A percentile compares a stretch with the other conserved stretches of the same genome.
Evolutionary conservation across 2,329 filamentous ascomycete species (phyloP).

Genomic region (Ophiostoma angusticollis): DNA sequence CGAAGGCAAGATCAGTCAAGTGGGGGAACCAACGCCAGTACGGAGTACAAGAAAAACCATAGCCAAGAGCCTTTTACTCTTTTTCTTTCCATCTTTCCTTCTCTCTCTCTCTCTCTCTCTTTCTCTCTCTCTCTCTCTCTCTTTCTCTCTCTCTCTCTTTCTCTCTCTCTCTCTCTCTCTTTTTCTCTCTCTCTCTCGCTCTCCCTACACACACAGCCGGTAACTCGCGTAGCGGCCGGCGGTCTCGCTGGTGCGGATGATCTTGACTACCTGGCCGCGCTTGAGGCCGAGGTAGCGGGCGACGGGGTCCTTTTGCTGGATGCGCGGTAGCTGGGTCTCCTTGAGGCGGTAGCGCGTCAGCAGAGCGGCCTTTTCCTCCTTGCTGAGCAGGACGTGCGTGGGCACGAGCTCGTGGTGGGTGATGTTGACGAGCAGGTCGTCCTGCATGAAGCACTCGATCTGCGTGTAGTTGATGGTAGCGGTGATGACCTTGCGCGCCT

Average conservation of each 20-base stretch:
- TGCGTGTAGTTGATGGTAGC: conserved; percentile 62
- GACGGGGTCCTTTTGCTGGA: conserved; percentile 83
- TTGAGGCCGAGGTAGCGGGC: conserved; percentile 82
- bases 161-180: neutral
- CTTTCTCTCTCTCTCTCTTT: neutral
- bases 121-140: neutral
- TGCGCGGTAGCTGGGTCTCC: conserved; percentile 91
- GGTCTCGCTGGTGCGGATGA: conserved; percentile 89
- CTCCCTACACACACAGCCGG: conserved; percentile 49
- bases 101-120: no score
- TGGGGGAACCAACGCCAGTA: no score
- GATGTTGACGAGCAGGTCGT: conserved; percentile 94
- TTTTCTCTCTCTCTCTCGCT: neutral
- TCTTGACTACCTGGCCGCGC: conserved; percentile 93
- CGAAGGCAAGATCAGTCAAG: no score
- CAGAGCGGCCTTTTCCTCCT: conserved; percentile 76
- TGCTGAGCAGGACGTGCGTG: conserved; percentile 78
- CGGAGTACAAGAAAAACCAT: no score
- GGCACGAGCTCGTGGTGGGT: conserved; percentile 95
- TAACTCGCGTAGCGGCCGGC: conserved; percentile 96
- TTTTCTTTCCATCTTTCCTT: no score
- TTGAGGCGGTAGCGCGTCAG: conserved; percentile 86
- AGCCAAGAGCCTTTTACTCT: no score
- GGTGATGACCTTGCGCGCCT: conserved; percentile 76
- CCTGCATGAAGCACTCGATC: conserved; percentile 91